Conservation (phyloP, 306 rosid species). For the Cicer judaicum region DNA sequence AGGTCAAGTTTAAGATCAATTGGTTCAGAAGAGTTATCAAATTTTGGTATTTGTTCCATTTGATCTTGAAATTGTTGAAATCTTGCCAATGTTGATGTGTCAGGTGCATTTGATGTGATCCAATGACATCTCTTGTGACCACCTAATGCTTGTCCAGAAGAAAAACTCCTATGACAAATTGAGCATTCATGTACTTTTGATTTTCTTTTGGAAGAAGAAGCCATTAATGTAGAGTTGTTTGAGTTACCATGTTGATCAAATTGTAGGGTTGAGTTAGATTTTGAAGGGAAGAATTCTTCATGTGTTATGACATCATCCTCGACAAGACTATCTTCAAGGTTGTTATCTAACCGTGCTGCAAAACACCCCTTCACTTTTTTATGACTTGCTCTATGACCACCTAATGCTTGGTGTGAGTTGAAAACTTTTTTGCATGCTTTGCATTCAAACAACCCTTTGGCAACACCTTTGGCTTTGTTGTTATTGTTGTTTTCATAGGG, state of each 20-base stretch:
- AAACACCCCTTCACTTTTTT: conserved; percentile 96
- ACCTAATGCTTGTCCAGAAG: conserved; percentile 91
- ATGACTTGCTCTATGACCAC: conserved; percentile 97
- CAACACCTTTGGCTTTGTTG: conserved; percentile 61
- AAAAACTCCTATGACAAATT: conserved; percentile 85
- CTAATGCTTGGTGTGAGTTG: conserved; percentile 95
- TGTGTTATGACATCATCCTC: conserved; percentile 67
- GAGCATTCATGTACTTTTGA: conserved; percentile 90
- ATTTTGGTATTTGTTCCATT: conserved; percentile 55
- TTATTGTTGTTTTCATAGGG: conserved; percentile 40
- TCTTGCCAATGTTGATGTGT: conserved; percentile 59
- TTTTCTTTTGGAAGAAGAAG: conserved; percentile 66
- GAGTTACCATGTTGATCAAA: conserved; percentile 49
- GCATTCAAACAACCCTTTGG: conserved; percentile 77
- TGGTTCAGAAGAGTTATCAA: conserved; percentile 54
- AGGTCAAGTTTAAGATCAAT: conserved; percentile 84
- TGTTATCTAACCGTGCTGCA: conserved; percentile 71
- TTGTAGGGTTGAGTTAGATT: conserved; percentile 56
- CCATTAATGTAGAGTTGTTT: conserved; percentile 41
- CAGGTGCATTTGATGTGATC: conserved; percentile 80
- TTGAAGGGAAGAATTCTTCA: conserved; percentile 64
- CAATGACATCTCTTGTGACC: conserved; percentile 97
- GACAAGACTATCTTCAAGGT: conserved; percentile 48
- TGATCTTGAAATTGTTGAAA: conserved; percentile 78
- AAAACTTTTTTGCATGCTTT: conserved; percentile 94